phyloP scores from a whole-genome alignment of 2,329 filamentous ascomycete genomes.

The Myriosclerotinia scirpicola region DNA sequence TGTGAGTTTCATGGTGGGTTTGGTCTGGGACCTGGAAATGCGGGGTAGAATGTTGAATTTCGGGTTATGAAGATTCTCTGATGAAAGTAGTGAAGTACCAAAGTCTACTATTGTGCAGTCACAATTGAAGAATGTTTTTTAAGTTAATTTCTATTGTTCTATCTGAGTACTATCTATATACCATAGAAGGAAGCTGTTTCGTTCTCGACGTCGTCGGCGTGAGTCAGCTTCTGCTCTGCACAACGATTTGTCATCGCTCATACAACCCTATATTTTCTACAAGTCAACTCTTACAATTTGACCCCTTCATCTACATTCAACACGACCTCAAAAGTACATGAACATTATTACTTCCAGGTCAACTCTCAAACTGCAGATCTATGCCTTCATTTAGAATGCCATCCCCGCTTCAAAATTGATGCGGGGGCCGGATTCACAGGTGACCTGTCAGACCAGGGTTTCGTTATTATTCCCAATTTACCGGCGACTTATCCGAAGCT shows the following conservation, averaged over 20 bases:
- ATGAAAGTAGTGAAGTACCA: not conserved
- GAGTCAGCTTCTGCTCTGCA: slow-evolving; percentile 11
- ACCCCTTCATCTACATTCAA: not conserved
- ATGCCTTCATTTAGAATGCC: not conserved
- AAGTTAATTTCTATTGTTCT: not conserved
- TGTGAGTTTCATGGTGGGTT: slow-evolving; percentile 31
- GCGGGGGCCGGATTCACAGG: not conserved
- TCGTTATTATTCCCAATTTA: not conserved
- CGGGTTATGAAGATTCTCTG: not conserved
- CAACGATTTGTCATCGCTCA: slow-evolving; percentile 1
- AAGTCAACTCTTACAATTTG: no score
- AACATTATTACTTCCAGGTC: no score
- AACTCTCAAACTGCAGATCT: not conserved
- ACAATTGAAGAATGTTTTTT: no score
- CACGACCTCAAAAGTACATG: no score
- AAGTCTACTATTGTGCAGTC: not conserved
- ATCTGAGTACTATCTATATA: not conserved
- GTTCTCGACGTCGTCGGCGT: not conserved
- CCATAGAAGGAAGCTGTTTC: not conserved
- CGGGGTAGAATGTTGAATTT: not conserved
- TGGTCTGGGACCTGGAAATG: not conserved
- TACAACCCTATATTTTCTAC: not conserved
- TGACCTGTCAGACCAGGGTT: not conserved
- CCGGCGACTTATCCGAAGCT: slow-evolving; percentile 1
- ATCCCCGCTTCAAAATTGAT: not conserved